phyloP scores from a whole-genome alignment of 345 rosid genomes.

The Ceriops tagal region DNA sequence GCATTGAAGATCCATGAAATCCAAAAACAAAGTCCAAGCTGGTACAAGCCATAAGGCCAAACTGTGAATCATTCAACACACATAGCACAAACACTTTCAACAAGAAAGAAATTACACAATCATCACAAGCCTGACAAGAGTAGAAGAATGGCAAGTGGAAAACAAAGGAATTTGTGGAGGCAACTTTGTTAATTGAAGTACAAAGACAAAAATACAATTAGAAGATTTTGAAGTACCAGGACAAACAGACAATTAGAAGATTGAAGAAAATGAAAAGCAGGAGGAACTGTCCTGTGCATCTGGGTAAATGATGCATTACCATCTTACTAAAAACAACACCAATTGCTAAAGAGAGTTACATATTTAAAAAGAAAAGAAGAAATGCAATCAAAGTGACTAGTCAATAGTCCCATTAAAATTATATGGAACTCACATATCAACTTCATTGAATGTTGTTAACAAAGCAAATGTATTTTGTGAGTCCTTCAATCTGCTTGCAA shows the following conservation, averaged over 20 bases:
- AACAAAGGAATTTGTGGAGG: background rate
- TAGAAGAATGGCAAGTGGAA: background rate
- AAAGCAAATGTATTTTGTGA: constrained; percentile 95
- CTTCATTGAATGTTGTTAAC: constrained; percentile 97
- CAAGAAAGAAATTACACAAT: background rate
- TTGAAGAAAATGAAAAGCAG: background rate
- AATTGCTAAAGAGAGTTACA: background rate
- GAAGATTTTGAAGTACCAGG: no score
- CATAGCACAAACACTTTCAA: background rate
- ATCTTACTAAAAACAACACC: background rate
- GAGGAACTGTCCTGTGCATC: background rate
- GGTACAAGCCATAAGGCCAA: background rate
- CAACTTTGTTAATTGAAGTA: background rate
- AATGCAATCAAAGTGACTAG: background rate
- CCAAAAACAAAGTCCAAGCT: no score
- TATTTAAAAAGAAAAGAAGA: background rate
- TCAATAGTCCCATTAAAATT: background rate
- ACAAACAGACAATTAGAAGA: background rate
- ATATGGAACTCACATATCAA: constrained; percentile 71
- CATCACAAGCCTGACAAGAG: no score
- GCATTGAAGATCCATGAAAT: no score
- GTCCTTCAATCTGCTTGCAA: constrained; percentile 91
- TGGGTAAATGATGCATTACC: background rate
- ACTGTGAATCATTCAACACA: background rate
- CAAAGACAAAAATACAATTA: background rate